Base-by-base conservation (phyloP, 2,329 filamentous ascomycete species). In the Epichloe elymi region DNA sequence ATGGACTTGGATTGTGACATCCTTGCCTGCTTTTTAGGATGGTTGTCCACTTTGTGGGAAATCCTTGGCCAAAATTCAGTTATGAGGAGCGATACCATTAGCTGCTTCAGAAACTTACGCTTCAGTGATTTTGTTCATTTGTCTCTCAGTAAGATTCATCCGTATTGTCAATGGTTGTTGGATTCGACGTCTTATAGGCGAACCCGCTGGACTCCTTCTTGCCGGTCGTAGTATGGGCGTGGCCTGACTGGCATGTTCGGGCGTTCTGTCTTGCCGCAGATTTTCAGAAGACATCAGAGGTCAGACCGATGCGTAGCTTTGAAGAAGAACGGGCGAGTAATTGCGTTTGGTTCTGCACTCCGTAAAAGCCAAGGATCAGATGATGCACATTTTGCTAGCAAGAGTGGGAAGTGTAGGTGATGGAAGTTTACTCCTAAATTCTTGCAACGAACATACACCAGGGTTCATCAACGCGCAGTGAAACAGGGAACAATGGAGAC, bases 121-220 rank as follows among this genome's bases (percentile, higher is more conserved):
- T 46, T 71, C 65, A 3, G 73, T 69, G 42, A 76, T 63, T 53
- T 65, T 71, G 51, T 75, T 69, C 65, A 76, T 69, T 53, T 75
- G 71, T 0, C 65, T 68, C 44, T 75, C 70, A 4, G 72, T 76
- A 50, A 76, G 55, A 54, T 73, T 74, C 56, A 76, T 65, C 23
- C 72, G 70, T 33, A 76, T 67, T 39, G 72, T 68, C 19, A 76
- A 61, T 2, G 68, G 68, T 43, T 70, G 66, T 19, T 67, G 63
- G 17, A 56, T 50, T 19, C 59, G 57, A 2, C 64, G 61, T 49
- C 67, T 65, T 39, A 59, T 62, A 4, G 64, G 66, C 4, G 71
- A 69, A 26, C 17, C 20, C 15, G 33, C 23, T 2, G 62, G 60
- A 2, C 68, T 68, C 17, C 61, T 63, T 39, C 68, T 59, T 5